Evolutionary conservation across 768 basidiomycete species (phyloP).

Genomic region (Dentipellis sp.): DNA sequence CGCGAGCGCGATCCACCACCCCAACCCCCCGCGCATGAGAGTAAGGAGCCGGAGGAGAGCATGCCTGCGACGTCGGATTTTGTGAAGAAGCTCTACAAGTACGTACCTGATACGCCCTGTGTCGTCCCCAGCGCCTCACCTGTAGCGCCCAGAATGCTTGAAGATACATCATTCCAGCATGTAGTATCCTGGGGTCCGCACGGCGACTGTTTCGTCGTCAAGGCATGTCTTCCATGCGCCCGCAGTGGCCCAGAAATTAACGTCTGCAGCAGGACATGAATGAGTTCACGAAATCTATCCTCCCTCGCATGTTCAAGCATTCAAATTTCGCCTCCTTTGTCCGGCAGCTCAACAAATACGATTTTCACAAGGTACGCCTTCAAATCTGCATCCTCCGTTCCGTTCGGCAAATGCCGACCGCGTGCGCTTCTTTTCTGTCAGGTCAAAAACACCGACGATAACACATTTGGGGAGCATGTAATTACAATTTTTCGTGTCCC

Average conservation of each 20-base stretch:
- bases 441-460: slow-evolving; percentile 82
- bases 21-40: slow-evolving; percentile 2
- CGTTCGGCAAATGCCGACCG: slow-evolving; percentile 8
- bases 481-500: slow-evolving; percentile 21
- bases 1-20: slow-evolving; percentile 10
- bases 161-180: slow-evolving; percentile 60
- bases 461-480: slow-evolving; percentile 56
- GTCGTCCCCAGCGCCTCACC: neutral
- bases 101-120: slow-evolving; percentile 14
- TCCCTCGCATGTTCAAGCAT: slow-evolving; percentile 92
- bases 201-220: slow-evolving; percentile 88
- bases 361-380: slow-evolving; percentile 75
- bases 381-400: slow-evolving; percentile 2
- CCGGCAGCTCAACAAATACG: slow-evolving; percentile 91
- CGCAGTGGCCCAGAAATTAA: neutral
- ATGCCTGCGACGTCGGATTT: slow-evolving; percentile 91
- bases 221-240: slow-evolving; percentile 22
- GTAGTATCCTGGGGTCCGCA: slow-evolving; percentile 79
- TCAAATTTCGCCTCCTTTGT: slow-evolving; percentile 92
- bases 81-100: slow-evolving; percentile 94
- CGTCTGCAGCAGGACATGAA: slow-evolving; percentile 65
- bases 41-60: slow-evolving; percentile 41
- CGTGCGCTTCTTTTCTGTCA: slow-evolving; percentile 9
- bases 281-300: slow-evolving; percentile 84
- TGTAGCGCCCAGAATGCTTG: slow-evolving; percentile 61